Conservation (phyloP, 2,329 filamentous ascomycete species). For the Apiospora saccharicola region DNA sequence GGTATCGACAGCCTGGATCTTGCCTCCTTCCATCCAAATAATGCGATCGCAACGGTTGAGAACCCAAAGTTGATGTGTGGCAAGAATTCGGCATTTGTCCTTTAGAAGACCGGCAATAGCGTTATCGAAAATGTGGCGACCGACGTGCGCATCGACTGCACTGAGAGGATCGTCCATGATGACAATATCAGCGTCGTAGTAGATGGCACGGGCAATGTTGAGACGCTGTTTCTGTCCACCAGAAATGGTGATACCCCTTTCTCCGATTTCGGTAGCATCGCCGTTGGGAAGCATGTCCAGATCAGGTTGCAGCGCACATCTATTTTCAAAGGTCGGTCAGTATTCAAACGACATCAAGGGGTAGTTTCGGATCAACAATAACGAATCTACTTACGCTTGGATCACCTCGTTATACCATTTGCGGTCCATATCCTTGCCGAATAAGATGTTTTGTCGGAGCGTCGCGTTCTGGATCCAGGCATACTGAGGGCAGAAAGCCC, state of each 20-base stretch:
- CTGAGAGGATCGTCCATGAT: slow-evolving; percentile 75
- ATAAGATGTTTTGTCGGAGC: slow-evolving; percentile 87
- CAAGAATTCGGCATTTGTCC: slow-evolving; percentile 88
- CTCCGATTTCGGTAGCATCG: slow-evolving; percentile 91
- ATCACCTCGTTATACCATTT: slow-evolving; percentile 87
- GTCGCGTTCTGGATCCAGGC: slow-evolving; percentile 97
- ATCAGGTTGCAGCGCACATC: slow-evolving; percentile 84
- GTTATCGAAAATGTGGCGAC: slow-evolving; percentile 86
- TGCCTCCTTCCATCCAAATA: slow-evolving; percentile 89
- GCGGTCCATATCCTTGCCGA: slow-evolving; percentile 79
- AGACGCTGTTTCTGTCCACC: slow-evolving; percentile 95
- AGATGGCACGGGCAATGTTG: slow-evolving; percentile 86
- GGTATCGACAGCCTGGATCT: slow-evolving; percentile 84
- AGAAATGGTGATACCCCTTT: slow-evolving; percentile 93
- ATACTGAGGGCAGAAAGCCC: slow-evolving; percentile 94
- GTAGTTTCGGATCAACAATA: too few species aligned
- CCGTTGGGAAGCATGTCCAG: slow-evolving; percentile 92
- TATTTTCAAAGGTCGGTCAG: slow-evolving; percentile 32
- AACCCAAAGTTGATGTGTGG: slow-evolving; percentile 95
- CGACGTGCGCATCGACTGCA: slow-evolving; percentile 74
- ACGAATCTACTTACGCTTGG: slow-evolving; percentile 63
- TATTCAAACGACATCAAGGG: background rate
- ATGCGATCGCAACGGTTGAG: slow-evolving; percentile 90
- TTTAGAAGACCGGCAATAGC: slow-evolving; percentile 89
- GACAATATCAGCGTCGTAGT: slow-evolving; percentile 73